phyloP scores from a whole-genome alignment of 1,284 basidiomycete genomes.

The Pyrrhoderma lamaoense region DNA sequence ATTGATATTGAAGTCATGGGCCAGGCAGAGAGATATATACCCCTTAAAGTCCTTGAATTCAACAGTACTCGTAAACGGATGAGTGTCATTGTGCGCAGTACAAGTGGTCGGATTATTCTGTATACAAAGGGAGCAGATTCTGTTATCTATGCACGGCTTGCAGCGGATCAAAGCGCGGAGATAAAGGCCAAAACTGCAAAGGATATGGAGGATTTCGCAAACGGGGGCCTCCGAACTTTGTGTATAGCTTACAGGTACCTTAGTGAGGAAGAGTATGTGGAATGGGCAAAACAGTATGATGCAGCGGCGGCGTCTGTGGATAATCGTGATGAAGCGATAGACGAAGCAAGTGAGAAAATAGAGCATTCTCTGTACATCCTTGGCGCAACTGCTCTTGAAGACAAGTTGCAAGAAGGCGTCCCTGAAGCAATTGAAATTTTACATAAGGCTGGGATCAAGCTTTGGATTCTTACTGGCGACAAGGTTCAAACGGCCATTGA shows the following conservation, averaged over 20 bases:
- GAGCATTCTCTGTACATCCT: constrained; percentile 80
- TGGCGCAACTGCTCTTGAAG: constrained; percentile 93
- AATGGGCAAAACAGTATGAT: constrained; percentile 81
- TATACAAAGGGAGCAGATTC: constrained; percentile 98
- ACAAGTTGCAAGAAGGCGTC: constrained; percentile 95
- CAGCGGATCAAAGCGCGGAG: constrained; percentile 61
- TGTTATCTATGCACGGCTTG: constrained; percentile 85
- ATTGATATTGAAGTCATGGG: constrained; percentile 92
- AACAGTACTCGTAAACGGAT: constrained; percentile 91
- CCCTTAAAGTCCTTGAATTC: constrained; percentile 85
- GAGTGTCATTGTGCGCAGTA: constrained; percentile 82
- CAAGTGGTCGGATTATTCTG: constrained; percentile 75
- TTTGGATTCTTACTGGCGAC: constrained; percentile 95
- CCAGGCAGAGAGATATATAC: constrained; percentile 73
- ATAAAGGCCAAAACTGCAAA: constrained; percentile 74
- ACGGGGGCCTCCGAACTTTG: constrained; percentile 85
- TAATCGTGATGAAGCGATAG: constrained; percentile 86
- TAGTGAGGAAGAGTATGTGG: constrained; percentile 75
- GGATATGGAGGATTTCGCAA: constrained; percentile 93
- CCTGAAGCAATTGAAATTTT: constrained; percentile 92
- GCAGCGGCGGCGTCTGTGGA: constrained; percentile 68
- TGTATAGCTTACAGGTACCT: constrained; percentile 84
- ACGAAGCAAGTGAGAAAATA: constrained; percentile 78
- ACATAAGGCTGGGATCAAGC: constrained; percentile 90
- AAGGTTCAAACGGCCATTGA: constrained; percentile 98